phyloP scores from a whole-genome alignment of 2,329 filamentous ascomycete species.

The Claviceps cyperi region DNA sequence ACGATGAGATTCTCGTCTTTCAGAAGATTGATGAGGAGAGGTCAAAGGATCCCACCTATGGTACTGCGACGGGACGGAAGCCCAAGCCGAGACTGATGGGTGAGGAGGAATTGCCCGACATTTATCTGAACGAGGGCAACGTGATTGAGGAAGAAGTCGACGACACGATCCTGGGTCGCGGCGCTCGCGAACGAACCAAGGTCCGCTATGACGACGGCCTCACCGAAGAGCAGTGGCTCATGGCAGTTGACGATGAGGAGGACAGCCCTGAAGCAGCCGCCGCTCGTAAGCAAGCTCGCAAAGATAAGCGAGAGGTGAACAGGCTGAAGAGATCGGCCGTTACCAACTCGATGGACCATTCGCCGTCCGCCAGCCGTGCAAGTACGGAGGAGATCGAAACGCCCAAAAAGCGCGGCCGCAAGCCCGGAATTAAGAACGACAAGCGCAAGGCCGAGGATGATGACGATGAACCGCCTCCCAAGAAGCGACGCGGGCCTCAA shows the following conservation, averaged over 20 bases:
- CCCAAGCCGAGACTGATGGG: conserved; percentile 65
- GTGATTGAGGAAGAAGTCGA: conserved; percentile 66
- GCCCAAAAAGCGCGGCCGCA: conserved; percentile 73
- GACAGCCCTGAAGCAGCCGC: conserved; percentile 89
- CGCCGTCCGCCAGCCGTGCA: conserved; percentile 64
- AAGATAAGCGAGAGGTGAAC: conserved; percentile 66
- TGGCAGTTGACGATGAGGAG: conserved; percentile 93
- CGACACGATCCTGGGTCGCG: conserved; percentile 65
- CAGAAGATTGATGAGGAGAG: conserved; percentile 72
- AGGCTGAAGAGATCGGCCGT: conserved; percentile 44
- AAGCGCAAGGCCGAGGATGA: conserved; percentile 81
- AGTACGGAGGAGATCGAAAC: conserved; percentile 69
- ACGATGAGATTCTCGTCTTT: conserved; percentile 65
- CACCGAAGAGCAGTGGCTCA: conserved; percentile 97
- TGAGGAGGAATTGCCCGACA: conserved; percentile 81
- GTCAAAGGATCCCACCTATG: conserved; percentile 51
- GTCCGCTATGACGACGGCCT: conserved; percentile 95
- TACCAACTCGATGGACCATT: conserved; percentile 39
- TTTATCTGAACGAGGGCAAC: conserved; percentile 80
- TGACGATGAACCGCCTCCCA: conserved; percentile 62
- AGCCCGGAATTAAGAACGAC: conserved; percentile 55
- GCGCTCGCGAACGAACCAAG: conserved; percentile 84
- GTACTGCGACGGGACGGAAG: conserved; percentile 47
- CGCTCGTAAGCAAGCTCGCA: conserved; percentile 72
- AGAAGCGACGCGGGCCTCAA: conserved; percentile 63